A percentile compares a stretch with the other conserved stretches of the same genome.
Evolutionary conservation across 768 basidiomycete genomes (phyloP).

Genomic region (Xanthoconium purpureum): DNA sequence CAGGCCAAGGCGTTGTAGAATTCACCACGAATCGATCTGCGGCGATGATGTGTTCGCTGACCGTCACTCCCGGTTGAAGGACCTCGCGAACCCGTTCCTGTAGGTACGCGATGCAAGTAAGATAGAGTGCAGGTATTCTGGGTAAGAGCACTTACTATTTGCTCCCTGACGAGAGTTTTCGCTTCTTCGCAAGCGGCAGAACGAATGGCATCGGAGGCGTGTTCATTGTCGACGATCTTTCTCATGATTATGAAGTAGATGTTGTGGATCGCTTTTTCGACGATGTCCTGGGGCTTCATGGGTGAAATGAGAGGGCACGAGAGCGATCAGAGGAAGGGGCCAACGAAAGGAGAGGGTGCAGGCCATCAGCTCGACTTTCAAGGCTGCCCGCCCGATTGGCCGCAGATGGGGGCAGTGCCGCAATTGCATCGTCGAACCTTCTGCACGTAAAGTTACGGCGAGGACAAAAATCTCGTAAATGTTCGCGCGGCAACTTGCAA

Average conservation of each 20-base stretch:
- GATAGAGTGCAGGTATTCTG: neutral
- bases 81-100: neutral
- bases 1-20: neutral
- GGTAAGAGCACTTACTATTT: neutral
- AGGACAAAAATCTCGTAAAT: neutral
- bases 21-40: neutral
- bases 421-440: neutral
- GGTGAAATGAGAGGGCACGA: too few relatives aligned
- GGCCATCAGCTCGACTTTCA: neutral
- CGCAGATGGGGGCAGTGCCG: neutral
- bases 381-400: neutral
- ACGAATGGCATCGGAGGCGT: neutral
- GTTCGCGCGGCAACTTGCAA: too few relatives aligned
- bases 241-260: neutral
- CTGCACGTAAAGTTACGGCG: neutral
- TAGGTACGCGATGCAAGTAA: too few relatives aligned
- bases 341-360: neutral
- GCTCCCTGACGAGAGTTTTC: neutral
- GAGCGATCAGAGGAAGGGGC: neutral
- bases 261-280: neutral
- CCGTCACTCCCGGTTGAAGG: neutral
- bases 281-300: neutral
- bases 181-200: neutral
- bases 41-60: neutral
- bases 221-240: neutral